Conservation (phyloP, 2,329 filamentous ascomycete species). For the Trematosphaeria pertusa region DNA sequence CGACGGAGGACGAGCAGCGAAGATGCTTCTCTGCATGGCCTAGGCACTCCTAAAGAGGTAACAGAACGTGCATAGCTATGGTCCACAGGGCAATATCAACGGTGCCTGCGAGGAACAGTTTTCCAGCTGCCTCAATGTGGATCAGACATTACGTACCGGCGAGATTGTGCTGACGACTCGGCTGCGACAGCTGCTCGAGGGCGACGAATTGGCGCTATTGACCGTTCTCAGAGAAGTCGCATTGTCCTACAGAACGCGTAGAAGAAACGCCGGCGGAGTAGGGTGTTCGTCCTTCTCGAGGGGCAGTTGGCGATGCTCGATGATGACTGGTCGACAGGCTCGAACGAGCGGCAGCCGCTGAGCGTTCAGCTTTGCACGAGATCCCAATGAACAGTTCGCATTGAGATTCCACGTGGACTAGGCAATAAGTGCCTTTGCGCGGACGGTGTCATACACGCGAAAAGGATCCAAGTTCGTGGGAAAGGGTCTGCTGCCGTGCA, state of each 20-base stretch:
- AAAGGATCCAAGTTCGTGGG: constrained; percentile 2
- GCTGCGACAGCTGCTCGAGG: background rate
- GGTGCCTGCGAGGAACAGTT: too few relatives aligned
- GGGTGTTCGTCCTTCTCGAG: constrained; percentile 8
- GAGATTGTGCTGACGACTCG: background rate
- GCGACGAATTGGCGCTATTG: too few relatives aligned
- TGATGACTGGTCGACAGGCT: constrained; percentile 8
- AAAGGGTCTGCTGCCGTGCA: constrained; percentile 14
- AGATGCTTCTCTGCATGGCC: background rate
- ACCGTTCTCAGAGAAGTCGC: too few relatives aligned
- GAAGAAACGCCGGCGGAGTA: too few relatives aligned
- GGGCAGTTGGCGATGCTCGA: constrained; percentile 2
- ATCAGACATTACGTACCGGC: constrained; percentile 6
- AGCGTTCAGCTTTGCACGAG: constrained; percentile 9
- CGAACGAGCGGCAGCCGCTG: constrained; percentile 8
- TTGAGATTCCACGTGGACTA: constrained; percentile 9
- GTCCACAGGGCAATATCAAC: constrained; percentile 3
- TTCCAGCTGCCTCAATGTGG: background rate
- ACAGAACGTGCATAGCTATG: constrained; percentile 2
- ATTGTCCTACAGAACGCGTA: too few relatives aligned
- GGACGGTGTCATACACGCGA: constrained; percentile 4
- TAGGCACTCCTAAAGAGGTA: background rate
- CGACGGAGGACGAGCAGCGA: background rate
- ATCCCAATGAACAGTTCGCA: constrained; percentile 14
- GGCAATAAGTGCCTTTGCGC: constrained; percentile 6